Base-by-base conservation (phyloP, 139 green algal genomes). In the Volvox africanus region DNA sequence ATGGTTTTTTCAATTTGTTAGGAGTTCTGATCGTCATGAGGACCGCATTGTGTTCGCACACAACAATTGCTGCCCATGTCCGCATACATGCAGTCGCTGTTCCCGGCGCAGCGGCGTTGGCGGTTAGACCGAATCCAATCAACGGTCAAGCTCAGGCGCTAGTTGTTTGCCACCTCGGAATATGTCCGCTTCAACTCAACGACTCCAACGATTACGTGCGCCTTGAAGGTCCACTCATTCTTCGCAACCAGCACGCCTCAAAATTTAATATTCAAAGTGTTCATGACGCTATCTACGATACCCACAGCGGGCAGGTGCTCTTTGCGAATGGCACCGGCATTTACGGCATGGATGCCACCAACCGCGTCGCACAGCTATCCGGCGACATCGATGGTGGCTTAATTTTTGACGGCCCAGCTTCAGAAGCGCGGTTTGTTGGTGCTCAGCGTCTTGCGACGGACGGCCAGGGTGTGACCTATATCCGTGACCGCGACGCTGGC, bases 131-230 rank as follows among this genome's bases (percentile, higher is more conserved):
- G 1, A 37, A 86, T 71, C 80, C 80, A 11, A 2, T 37, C 12
- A 50, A 37, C 36, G 80, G 80, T 22, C 17, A 73, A 44, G 50
- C 80, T 24, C 50, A 86, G 24, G 24, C 80, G 9, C 28, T 86
- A 37, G 80, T 86, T 71, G 80, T 86, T 17, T 86, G 80, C 50
- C 50, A 86, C 20, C 35, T 86, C 24, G 80, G 80, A 26, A 28
- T 86, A 13, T 86, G 80, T 55, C 80, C 80, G 12, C 28, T 86
- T 17, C 80, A 86, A 21, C 11, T 86, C 1, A 71, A 73, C 14
- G 80, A 86, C 24, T 1, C 26, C 28, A 28, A 84, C 11, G 78
- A 71, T 13, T 86, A 86, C 24, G 80, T 71, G 24, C 80, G 80
- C 26, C 80, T 86, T 16, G 80, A 86, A 30, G 50, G 44, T 26